Base-by-base conservation (phyloP, 306 rosid species). In the Fragaria ananassa region DNA sequence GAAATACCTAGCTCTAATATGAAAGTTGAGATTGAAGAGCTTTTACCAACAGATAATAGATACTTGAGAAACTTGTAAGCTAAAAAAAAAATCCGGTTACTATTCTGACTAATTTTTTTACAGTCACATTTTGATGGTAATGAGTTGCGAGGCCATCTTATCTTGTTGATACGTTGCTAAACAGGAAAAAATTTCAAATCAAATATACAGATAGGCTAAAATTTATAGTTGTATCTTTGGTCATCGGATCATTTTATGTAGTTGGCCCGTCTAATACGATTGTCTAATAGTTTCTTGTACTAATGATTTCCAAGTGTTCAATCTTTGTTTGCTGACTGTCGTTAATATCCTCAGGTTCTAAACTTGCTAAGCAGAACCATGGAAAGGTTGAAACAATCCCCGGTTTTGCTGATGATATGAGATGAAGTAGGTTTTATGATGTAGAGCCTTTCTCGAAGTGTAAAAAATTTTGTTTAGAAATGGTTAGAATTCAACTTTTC, bases 1-100 rank as follows among this genome's bases (percentile, higher is more conserved):
- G 88, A 71, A 82, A 73, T 56, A 63, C 75, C 91, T 62, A 29
- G 78, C 71, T 82, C 78, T 49, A 80, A 84, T 53, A 60, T 76
- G 82, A 83, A 79, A 74, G 83, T 87, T 74, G 89, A 74, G 42
- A 81, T 86, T 71, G 80, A 82, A 85, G 90, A 90, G 81, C 79
- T 89, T 35, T 88, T 83, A 77, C 79, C 88, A 45, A 73, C 82
- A 74, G 79, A 73, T 64, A 82, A 69, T 53, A 74, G 85, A 78
- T 85, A 73, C 78, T 76, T 68, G 18, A 25, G 34, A 19, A 69
- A 27, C 81, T 72, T 71, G 85, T 72, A 64, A 71, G 74, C 71
- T 62, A 42, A 15, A 49, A 62, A 53, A 45, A 53, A 29, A 23
- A 14, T 41, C 18, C 23, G 60, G 39, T 18, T 56, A 2, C 7